These are phyloP conservation scores for Xylaria digitata DNA, from an alignment of 2,329 filamentous ascomycete species.

Conservation along the genomic window DNA sequence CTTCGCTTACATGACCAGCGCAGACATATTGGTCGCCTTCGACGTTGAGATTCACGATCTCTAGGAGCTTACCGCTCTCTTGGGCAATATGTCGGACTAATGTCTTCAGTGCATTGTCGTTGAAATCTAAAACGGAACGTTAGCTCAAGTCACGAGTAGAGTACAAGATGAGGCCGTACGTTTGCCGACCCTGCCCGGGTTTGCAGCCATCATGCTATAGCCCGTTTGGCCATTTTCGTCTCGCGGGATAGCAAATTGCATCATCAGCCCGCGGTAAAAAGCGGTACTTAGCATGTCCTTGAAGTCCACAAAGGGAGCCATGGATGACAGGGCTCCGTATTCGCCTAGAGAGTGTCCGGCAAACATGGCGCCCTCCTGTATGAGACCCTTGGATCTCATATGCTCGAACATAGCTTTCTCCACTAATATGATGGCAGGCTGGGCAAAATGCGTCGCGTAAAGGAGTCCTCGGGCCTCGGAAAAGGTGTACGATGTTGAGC, in stretches of 20 bases:
- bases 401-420: conserved; percentile 96
- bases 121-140: conserved; percentile 25
- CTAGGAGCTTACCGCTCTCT: conserved; percentile 32
- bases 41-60: conserved; percentile 37
- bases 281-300: conserved; percentile 25
- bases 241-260: conserved; percentile 35
- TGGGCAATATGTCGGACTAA: conserved; percentile 25
- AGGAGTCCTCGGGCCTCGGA: conserved; percentile 92
- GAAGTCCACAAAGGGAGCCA: conserved; percentile 30
- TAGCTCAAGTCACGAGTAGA: neutral
- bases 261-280: conserved; percentile 34
- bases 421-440: conserved; percentile 96
- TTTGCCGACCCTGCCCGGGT: conserved; percentile 33
- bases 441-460: conserved; percentile 97
- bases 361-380: conserved; percentile 30
- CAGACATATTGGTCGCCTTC: conserved; percentile 37
- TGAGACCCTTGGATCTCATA: conserved; percentile 26
- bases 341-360: conserved; percentile 35
- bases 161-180: conserved; percentile 15
- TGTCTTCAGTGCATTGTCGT: conserved; percentile 23
- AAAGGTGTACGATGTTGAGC: conserved; percentile 95
- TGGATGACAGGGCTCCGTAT: conserved; percentile 27
- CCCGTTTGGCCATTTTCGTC: conserved; percentile 33
- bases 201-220: conserved; percentile 36
- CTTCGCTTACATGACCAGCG: conserved; percentile 33